Conservation (phyloP, 2,329 filamentous ascomycete genomes). For the Aspergillus ochraceoroseus region DNA sequence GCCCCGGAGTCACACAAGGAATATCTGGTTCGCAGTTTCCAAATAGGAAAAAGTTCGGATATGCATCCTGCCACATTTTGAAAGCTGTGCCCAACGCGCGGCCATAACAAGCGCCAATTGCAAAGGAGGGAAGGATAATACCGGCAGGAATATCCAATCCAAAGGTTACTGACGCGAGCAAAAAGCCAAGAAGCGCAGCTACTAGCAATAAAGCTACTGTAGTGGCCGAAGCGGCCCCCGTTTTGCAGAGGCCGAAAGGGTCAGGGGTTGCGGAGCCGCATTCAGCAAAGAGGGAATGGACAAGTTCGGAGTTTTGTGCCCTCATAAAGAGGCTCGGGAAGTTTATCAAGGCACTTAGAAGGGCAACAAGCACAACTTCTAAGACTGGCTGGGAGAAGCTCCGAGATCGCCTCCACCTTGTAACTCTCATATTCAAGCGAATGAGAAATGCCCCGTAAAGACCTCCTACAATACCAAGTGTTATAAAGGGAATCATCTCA, state of each 20-base stretch:
- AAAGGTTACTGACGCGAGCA: conserved; percentile 82
- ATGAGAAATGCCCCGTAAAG: conserved; percentile 93
- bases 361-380: conserved; percentile 74
- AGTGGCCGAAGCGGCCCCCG: conserved; percentile 71
- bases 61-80: conserved; percentile 77
- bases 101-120: conserved; percentile 85
- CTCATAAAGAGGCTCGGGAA: conserved; percentile 97
- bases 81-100: conserved; percentile 84
- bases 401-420: conserved; percentile 68
- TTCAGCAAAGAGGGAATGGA: conserved; percentile 87
- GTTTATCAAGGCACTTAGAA: conserved; percentile 82
- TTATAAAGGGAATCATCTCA: conserved; percentile 79
- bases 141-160: conserved; percentile 91
- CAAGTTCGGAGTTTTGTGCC: conserved; percentile 82
- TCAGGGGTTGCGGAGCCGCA: conserved; percentile 70
- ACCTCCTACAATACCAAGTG: conserved; percentile 86
- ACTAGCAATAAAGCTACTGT: conserved; percentile 79
- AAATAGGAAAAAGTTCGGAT: conserved; percentile 74
- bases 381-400: conserved; percentile 67
- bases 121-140: conserved; percentile 93
- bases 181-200: conserved; percentile 76
- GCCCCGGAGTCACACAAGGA: conserved; percentile 85
- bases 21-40: conserved; percentile 75
- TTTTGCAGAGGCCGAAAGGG: conserved; percentile 84
- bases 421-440: conserved; percentile 83